Evolutionary conservation across 306 rosid genomes (phyloP).

Genomic region (Fragaria vesca): DNA sequence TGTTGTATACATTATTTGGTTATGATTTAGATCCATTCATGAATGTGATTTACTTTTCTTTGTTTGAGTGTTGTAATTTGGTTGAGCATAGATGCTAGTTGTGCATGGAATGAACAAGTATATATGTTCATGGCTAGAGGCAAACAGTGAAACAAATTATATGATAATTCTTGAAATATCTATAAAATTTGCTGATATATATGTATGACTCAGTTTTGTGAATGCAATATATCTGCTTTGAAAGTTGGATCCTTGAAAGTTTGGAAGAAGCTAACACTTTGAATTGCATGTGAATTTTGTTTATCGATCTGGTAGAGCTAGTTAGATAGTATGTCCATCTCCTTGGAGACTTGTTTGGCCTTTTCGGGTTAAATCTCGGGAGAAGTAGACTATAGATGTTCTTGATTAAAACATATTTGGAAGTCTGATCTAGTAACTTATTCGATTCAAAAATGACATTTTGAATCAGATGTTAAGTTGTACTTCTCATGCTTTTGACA

Average conservation of each 20-base stretch:
- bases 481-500: not conserved
- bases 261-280: not conserved
- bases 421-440: too few relatives aligned
- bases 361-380: too few relatives aligned
- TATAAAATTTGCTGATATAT: not conserved
- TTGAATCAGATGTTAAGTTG: too few relatives aligned
- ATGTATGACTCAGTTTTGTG: not conserved
- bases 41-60: not conserved
- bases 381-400: not conserved
- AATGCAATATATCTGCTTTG: not conserved
- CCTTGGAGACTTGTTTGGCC: not conserved
- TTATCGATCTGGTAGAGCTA: not conserved
- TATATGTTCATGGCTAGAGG: not conserved
- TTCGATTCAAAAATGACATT: too few relatives aligned
- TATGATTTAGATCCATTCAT: not conserved
- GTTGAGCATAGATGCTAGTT: not conserved
- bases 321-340: not conserved
- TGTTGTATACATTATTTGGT: not conserved
- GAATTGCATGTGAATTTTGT: not conserved
- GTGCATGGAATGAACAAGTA: not conserved
- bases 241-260: not conserved
- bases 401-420: not conserved
- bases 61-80: not conserved
- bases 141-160: not conserved
- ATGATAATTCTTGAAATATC: not conserved